Evolutionary conservation across 2,329 filamentous ascomycete species (phyloP).

Genomic region (Sporothrix brunneoviolacea): DNA sequence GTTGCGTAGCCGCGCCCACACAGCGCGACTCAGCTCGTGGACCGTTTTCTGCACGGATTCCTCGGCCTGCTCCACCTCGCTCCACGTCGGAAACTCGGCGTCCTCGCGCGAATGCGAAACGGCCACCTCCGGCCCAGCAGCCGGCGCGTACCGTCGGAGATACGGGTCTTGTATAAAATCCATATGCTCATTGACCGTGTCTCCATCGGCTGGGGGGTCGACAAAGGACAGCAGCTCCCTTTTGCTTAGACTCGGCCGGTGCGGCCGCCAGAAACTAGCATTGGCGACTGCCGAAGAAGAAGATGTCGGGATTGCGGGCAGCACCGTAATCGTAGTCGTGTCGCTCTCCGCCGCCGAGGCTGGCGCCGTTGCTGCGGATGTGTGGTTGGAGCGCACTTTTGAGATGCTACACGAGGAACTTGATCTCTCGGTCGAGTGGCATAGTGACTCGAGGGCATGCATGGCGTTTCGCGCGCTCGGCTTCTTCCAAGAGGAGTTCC

Average conservation of each 20-base stretch:
- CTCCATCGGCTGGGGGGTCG: constrained; percentile 40
- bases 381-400: neutral
- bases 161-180: constrained; percentile 47
- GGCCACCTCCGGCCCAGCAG: constrained; percentile 41
- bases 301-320: neutral
- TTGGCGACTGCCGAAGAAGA: neutral
- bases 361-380: neutral
- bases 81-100: constrained; percentile 36
- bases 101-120: constrained; percentile 48
- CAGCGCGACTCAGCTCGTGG: constrained; percentile 32
- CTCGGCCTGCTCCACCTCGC: constrained; percentile 32
- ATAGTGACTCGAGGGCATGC: neutral
- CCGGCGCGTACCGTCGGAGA: constrained; percentile 45
- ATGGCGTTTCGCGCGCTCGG: neutral
- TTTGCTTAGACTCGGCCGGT: constrained; percentile 21
- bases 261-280: constrained; percentile 8
- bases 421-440: neutral
- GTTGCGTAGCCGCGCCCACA: constrained; percentile 36
- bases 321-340: too few species aligned
- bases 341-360: neutral
- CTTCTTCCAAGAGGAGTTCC: constrained; percentile 5
- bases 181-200: constrained; percentile 47
- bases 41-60: constrained; percentile 32
- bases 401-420: too few species aligned
- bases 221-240: constrained; percentile 48